phyloP scores from a whole-genome alignment of 2,329 filamentous ascomycete genomes.

The Pseudogymnoascus sp. region DNA sequence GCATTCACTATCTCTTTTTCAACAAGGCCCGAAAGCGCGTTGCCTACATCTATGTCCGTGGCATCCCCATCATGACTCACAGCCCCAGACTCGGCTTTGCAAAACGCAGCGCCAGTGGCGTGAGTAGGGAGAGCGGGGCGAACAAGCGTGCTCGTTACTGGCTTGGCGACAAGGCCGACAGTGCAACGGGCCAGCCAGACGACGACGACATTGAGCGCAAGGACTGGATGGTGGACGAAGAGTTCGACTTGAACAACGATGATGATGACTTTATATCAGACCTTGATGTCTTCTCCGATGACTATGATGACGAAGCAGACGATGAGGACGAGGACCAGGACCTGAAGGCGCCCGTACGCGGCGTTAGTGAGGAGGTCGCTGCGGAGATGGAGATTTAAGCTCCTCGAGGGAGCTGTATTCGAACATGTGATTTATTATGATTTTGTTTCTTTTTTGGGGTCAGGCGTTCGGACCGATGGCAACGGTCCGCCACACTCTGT shows the following conservation, averaged over 20 bases:
- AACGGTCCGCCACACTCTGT: constrained; percentile 7
- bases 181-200: constrained; percentile 36
- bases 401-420: background rate
- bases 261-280: constrained; percentile 42
- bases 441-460: background rate
- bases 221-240: constrained; percentile 36
- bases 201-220: constrained; percentile 28
- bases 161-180: constrained; percentile 59
- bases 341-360: constrained; percentile 29
- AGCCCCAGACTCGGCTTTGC: constrained; percentile 39
- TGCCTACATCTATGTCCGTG: constrained; percentile 85
- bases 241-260: constrained; percentile 38
- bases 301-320: constrained; percentile 18
- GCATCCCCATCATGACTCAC: constrained; percentile 68
- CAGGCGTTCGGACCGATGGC: constrained; percentile 10
- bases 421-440: constrained; percentile 7
- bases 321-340: constrained; percentile 23
- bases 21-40: constrained; percentile 88
- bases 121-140: constrained; percentile 41
- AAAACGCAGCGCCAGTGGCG: constrained; percentile 22
- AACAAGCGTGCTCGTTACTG: constrained; percentile 82
- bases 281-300: constrained; percentile 36
- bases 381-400: constrained; percentile 49
- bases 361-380: constrained; percentile 56
- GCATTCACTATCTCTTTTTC: constrained; percentile 95